Conservation (phyloP, 108 stramenopile species). For the Nitzschia palea region DNA sequence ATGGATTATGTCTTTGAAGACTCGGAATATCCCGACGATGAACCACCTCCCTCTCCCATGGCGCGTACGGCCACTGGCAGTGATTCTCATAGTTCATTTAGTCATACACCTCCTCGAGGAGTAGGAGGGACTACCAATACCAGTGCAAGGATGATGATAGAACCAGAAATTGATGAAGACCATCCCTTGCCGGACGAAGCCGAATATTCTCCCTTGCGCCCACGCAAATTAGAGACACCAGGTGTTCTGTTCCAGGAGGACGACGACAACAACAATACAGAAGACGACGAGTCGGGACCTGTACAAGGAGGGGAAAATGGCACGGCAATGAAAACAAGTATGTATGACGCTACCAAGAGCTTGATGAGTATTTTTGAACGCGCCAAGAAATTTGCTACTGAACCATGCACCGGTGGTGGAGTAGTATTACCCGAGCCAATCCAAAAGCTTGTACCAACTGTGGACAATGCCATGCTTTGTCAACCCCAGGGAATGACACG, state of each 20-base stretch:
- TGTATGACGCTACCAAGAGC: not conserved
- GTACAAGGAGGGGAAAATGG: not conserved
- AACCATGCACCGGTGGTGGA: too few species aligned
- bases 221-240: not conserved
- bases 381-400: slow-evolving; percentile 2
- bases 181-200: too few species aligned
- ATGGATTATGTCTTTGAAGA: too few species aligned
- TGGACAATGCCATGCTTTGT: slow-evolving; percentile 7
- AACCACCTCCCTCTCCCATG: too few species aligned
- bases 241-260: not conserved
- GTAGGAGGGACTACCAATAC: too few species aligned
- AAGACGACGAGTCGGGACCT: not conserved
- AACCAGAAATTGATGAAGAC: too few species aligned
- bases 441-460: not conserved
- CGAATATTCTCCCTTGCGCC: not conserved
- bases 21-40: too few species aligned
- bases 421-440: not conserved
- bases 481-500: not conserved
- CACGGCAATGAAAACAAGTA: not conserved
- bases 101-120: too few species aligned
- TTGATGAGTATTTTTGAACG: not conserved
- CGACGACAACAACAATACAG: not conserved
- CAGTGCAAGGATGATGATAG: too few species aligned
- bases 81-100: too few species aligned
- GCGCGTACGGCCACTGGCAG: too few species aligned